phyloP scores from a whole-genome alignment of 352 stramenopile genomes.

The Pythium phragmitis region DNA sequence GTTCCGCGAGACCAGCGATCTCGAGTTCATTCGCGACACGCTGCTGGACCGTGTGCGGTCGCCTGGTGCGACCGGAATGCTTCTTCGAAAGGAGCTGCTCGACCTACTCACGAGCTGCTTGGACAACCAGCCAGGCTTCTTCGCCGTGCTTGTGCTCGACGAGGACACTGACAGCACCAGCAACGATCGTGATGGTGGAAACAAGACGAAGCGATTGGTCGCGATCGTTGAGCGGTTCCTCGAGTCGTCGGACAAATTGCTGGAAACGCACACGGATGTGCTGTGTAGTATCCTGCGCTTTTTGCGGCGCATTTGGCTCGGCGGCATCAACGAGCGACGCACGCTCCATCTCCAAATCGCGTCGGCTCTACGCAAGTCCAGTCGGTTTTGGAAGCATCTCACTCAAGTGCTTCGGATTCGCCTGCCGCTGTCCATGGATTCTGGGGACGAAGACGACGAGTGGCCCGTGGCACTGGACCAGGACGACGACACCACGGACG shows the following conservation, averaged over 20 bases:
- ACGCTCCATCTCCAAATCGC: conserved; percentile 53
- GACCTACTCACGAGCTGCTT: conserved; percentile 53
- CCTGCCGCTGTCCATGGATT: conserved; percentile 38
- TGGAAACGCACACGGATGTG: conserved; percentile 56
- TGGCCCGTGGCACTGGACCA: conserved; percentile 16
- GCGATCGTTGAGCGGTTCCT: conserved; percentile 52
- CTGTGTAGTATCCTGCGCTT: conserved; percentile 59
- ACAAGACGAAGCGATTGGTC: conserved; percentile 33
- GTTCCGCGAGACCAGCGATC: conserved; percentile 44
- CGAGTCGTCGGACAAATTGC: conserved; percentile 49
- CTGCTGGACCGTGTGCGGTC: conserved; percentile 42
- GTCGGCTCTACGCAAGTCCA: conserved; percentile 32
- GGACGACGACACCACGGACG: conserved; percentile 20
- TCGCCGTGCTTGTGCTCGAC: conserved; percentile 54
- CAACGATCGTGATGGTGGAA: not conserved
- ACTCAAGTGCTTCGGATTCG: conserved; percentile 56
- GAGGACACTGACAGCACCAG: conserved; percentile 15
- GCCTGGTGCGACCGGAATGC: conserved; percentile 5
- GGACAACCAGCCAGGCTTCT: conserved; percentile 59
- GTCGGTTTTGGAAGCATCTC: conserved; percentile 60
- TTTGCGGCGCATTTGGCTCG: conserved; percentile 56
- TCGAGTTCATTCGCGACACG: conserved; percentile 37
- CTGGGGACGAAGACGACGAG: conserved; percentile 33
- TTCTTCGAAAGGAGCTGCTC: conserved; percentile 41
- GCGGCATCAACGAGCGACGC: conserved; percentile 36